Base-by-base conservation (phyloP, 371 early-diverging fungal genomes). In the Circinella minor region DNA sequence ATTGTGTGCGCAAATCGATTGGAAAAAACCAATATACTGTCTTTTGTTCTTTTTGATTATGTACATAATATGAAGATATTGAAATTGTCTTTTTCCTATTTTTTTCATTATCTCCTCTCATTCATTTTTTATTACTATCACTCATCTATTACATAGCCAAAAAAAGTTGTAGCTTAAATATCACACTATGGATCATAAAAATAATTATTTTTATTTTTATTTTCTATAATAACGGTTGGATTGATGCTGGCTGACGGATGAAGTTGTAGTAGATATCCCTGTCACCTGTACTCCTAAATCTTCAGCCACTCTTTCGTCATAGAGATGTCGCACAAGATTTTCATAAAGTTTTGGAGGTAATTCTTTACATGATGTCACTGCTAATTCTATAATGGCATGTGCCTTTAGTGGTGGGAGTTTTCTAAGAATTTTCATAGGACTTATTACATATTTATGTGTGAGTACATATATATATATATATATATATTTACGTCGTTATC, bases 351-450 rank as follows among this genome's bases (percentile, higher is more conserved):
- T 85, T 51, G 89, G 86, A 1, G 93, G 91, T 20, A 94, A 72
- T 47, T 80, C 77, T 68, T 86, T 86, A 61, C 90, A 79, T 37
- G 95, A 84, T 62, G 85, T 74, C 17, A 87, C 71, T 0, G 90
- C 88, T 43, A 90, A 65, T 4, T 86, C 76, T 65, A 96, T 92
- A 43, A 94, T 86, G 15, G 84, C 73, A 54, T 81, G 80, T 15
- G 96, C 94, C 17, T 92, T 75, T 38, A 97, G 78, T 14, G 90
- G 88, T 4, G 97, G 97, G 61, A 94, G 85, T 34, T 90, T 88
- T 4, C 96, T 85, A 36, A 96, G 80, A 10, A 94, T 77, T 65
- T 89, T 89, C 84, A 91, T 92, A 4, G 98, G 96, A 67, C 93
- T 91, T 73, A 18, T 51, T 64, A 39, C 36, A 14, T 11, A 5